Evolutionary conservation across 2,329 filamentous ascomycete species (phyloP), one percentile per base, ranked within the genome.

Genomic region (Trichophyton equinum): DNA sequence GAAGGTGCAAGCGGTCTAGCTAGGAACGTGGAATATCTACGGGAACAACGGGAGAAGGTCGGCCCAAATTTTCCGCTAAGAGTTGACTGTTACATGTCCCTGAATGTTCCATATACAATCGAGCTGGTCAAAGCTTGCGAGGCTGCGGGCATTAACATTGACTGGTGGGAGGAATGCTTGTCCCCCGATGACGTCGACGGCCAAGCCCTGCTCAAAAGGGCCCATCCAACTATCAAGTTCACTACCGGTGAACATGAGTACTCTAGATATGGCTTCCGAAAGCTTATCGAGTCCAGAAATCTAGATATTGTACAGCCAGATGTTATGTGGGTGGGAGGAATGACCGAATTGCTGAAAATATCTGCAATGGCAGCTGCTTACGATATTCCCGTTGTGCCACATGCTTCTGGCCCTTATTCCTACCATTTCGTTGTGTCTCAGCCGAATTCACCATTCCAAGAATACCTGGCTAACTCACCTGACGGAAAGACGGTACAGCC

Each of bases 141-240:
- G 63, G 88, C 85, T 70, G 82, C 87, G 67, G 85, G 91, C 67
- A 82, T 96, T 66, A 82, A 92, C 74, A 91, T 96, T 72, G 91
- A 96, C 78, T 96, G 91, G 91, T 96, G 90, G 90, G 91, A 96
- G 77, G 91, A 96, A 78, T 95, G 90, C 65, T 78, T 96, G 64
- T 88, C 86, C 33, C 91, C 91, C 9, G 91, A 96, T 74, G 91
- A 96, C 77, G 89, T 88, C 56, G 91, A 96, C 68, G 91, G 91
- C 61, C 95, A 95, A 69, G 87, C 85, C 65, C 84, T 90, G 72
- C 85, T 96, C 77, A 96, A 96, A 81, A 85, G 86, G 57, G 91
- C 91, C 0, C 91, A 96, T 71, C 91, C 91, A 0, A 87, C 86
- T 1, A 80, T 92, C 75, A 95, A 95, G 75, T 96, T 96, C 78